These are phyloP conservation scores for Perkinsela sp. DNA, from an alignment of 208 protist species.

Conservation along the genomic window DNA sequence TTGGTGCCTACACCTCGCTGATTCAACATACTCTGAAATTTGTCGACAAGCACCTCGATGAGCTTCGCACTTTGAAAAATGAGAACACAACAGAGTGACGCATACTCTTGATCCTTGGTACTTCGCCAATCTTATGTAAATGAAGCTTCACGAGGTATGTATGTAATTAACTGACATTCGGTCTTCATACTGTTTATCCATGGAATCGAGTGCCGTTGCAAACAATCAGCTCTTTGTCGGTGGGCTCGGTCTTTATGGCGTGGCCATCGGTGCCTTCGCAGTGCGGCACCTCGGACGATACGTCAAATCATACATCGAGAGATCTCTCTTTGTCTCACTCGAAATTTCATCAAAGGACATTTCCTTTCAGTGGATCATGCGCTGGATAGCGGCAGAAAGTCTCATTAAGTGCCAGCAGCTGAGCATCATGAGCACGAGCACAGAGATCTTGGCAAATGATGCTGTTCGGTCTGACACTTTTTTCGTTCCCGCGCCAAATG, in stretches of 20 bases:
- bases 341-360: conserved; percentile 40
- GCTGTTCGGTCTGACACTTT: conserved; percentile 15
- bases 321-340: conserved; percentile 41
- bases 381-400: conserved; percentile 29
- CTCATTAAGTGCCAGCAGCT: conserved; percentile 36
- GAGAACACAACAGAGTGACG: no score
- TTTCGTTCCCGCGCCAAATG: conserved; percentile 31
- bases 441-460: conserved; percentile 29
- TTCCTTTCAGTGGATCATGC: conserved; percentile 47
- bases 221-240: conserved; percentile 57
- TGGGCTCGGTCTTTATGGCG: conserved; percentile 40
- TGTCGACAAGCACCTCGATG: no score
- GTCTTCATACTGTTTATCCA: no score
- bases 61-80: no score
- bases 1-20: no score
- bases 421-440: conserved; percentile 23
- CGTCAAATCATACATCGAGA: conserved; percentile 13
- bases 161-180: no score
- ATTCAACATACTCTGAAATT: no score
- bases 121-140: no score
- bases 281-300: conserved; percentile 12
- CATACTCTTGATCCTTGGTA: no score
- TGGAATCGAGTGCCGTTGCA: conserved; percentile 5
- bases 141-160: no score
- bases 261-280: conserved; percentile 28